These are phyloP conservation scores for Mortierella alpina DNA, from an alignment of 192 early-diverging fungal genomes.

Conservation along the genomic window DNA sequence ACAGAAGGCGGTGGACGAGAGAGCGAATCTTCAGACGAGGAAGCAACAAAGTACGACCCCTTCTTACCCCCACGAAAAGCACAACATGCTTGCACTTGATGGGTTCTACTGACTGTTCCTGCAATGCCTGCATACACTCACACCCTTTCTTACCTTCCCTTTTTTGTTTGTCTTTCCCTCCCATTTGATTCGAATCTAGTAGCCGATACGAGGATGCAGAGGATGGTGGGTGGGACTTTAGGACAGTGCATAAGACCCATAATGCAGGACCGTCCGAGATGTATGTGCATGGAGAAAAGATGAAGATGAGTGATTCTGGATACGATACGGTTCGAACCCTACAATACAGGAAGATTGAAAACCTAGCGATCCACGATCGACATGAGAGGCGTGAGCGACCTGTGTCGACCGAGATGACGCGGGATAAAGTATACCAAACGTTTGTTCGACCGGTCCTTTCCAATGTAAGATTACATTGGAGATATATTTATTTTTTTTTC, in stretches of 20 bases:
- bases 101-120: neutral
- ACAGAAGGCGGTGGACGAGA: constrained; percentile 63
- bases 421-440: constrained; percentile 52
- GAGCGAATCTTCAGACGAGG: constrained; percentile 63
- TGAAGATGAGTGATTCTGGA: constrained; percentile 42
- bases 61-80: no score
- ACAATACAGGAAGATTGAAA: constrained; percentile 18
- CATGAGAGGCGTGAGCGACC: constrained; percentile 17
- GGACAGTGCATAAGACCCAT: constrained; percentile 58
- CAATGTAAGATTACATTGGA: constrained; percentile 17
- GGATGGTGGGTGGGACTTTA: constrained; percentile 67
- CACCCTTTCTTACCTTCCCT: no score
- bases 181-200: neutral
- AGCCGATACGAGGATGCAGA: constrained; percentile 50
- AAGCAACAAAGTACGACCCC: constrained; percentile 34
- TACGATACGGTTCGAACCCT: constrained; percentile 53
- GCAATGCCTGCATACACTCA: neutral
- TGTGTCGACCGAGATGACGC: constrained; percentile 34
- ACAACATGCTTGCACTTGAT: neutral
- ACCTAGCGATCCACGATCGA: constrained; percentile 28
- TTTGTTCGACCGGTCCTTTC: constrained; percentile 43
- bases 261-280: constrained; percentile 5
- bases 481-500: neutral
- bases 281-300: neutral
- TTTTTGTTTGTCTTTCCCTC: no score